These are phyloP conservation scores for Kwoniella sp. DNA, from an alignment of 768 basidiomycete genomes.

Conservation along the genomic window DNA sequence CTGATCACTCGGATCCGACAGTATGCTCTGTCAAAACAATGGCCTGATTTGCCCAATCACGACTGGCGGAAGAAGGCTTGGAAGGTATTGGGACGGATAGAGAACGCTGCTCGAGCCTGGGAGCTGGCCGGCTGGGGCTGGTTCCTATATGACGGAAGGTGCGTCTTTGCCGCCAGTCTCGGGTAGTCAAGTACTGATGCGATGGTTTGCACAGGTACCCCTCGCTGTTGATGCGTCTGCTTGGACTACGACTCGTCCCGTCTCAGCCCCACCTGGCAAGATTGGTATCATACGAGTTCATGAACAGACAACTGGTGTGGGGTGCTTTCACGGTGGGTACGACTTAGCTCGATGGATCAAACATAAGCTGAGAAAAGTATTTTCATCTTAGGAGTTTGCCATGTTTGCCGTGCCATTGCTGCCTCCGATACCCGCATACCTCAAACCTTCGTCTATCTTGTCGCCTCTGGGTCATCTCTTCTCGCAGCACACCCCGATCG, in stretches of 20 bases:
- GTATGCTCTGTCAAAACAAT: slow-evolving; percentile 74
- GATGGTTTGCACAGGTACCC: slow-evolving; percentile 62
- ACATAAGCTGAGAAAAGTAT: background rate
- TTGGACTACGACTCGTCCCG: slow-evolving; percentile 70
- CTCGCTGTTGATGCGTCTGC: slow-evolving; percentile 70
- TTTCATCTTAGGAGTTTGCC: slow-evolving; percentile 74
- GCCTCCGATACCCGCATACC: slow-evolving; percentile 54
- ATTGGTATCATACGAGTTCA: slow-evolving; percentile 94
- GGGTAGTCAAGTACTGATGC: background rate
- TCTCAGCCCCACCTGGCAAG: slow-evolving; percentile 65
- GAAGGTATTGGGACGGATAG: slow-evolving; percentile 63
- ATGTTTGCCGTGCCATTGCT: slow-evolving; percentile 85
- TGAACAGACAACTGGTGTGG: slow-evolving; percentile 99
- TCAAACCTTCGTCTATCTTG: slow-evolving; percentile 14
- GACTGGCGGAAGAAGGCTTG: slow-evolving; percentile 70
- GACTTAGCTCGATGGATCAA: background rate
- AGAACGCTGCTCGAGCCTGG: slow-evolving; percentile 63
- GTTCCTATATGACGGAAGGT: slow-evolving; percentile 86
- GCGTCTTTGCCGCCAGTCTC: slow-evolving; percentile 41
- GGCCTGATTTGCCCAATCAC: slow-evolving; percentile 84
- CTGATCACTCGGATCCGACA: slow-evolving; percentile 67
- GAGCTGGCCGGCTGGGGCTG: slow-evolving; percentile 70
- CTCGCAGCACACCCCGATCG: slow-evolving; percentile 12
- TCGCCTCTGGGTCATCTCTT: slow-evolving; percentile 17
- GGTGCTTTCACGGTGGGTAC: slow-evolving; percentile 85